Percentiles rank a stretch among this genome's conserved stretches.
Evolutionary conservation across 495 filamentous ascomycete genomes (phyloP).

Genomic region (Aspergillus carlsbadensis): DNA sequence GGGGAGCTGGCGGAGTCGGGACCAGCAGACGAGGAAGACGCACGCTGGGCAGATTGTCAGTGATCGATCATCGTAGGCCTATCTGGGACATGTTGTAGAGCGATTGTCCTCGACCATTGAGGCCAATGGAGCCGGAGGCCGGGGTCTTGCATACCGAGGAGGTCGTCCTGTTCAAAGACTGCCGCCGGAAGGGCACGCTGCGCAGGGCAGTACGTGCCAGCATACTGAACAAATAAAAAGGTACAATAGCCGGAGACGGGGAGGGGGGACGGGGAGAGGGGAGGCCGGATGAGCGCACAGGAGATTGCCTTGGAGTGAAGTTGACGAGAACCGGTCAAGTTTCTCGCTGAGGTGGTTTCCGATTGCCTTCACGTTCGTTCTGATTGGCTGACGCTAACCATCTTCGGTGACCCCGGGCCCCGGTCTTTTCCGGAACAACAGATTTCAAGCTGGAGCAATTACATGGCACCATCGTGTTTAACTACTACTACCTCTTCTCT

Average conservation of each 20-base stretch:
- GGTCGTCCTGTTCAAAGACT: slow-evolving; percentile 48
- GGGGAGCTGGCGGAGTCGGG: slow-evolving; percentile 50
- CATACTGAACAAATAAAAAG: slow-evolving; percentile 59
- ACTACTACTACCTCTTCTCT: not conserved
- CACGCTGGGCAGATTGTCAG: slow-evolving; percentile 37
- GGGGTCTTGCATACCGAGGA: slow-evolving; percentile 45
- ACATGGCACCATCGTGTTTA: not conserved
- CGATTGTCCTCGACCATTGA: slow-evolving; percentile 32
- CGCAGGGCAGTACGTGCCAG: slow-evolving; percentile 83
- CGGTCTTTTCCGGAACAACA: slow-evolving; percentile 38
- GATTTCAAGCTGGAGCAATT: slow-evolving; percentile 13
- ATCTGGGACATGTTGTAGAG: slow-evolving; percentile 10
- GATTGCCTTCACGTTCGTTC: slow-evolving; percentile 41
- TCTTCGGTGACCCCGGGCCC: slow-evolving; percentile 41
- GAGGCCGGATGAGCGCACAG: slow-evolving; percentile 27
- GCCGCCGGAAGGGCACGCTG: slow-evolving; percentile 68
- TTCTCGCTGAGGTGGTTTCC: slow-evolving; percentile 41
- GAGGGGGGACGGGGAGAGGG: slow-evolving; percentile 31
- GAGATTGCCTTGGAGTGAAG: slow-evolving; percentile 38
- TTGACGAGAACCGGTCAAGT: slow-evolving; percentile 39
- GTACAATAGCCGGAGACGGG: slow-evolving; percentile 32
- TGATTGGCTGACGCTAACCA: slow-evolving; percentile 40
- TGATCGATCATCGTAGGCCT: slow-evolving; percentile 9
- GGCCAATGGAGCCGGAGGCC: slow-evolving; percentile 32
- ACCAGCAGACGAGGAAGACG: slow-evolving; percentile 49